These are phyloP conservation scores for Nelumbo lutea DNA, from an alignment of 164 flowering plant genomes.

Conservation along the genomic window DNA sequence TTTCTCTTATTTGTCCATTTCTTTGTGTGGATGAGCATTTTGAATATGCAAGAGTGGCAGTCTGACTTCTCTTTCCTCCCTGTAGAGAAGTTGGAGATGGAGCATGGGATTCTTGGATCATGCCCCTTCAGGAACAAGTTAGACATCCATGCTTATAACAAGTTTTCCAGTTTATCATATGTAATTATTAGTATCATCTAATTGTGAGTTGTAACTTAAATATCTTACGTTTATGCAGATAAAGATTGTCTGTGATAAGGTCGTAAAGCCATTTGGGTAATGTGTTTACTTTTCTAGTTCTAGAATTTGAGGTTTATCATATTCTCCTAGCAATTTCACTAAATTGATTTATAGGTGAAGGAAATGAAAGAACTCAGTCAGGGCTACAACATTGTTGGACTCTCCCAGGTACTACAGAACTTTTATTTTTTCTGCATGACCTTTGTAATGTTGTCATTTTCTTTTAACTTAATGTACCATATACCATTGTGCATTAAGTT, in stretches of 20 bases:
- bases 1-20: too few relatives aligned
- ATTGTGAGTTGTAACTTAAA: slow-evolving; percentile 1
- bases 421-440: not conserved
- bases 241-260: slow-evolving; percentile 72
- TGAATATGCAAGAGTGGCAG: not conserved
- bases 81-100: slow-evolving; percentile 93
- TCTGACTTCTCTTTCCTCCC: slow-evolving; percentile 6
- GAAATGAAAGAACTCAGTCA: slow-evolving; percentile 62
- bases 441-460: not conserved
- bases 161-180: not conserved
- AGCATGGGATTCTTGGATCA: slow-evolving; percentile 91
- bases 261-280: slow-evolving; percentile 22
- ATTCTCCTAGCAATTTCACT: slow-evolving; percentile 11
- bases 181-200: not conserved
- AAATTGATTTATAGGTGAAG: slow-evolving; percentile 61
- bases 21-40: not conserved
- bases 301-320: slow-evolving; percentile 5
- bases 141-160: not conserved
- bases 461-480: not conserved
- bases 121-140: slow-evolving; percentile 75
- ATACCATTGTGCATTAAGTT: not conserved
- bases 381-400: slow-evolving; percentile 96
- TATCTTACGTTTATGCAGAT: slow-evolving; percentile 42
- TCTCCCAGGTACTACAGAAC: slow-evolving; percentile 70
- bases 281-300: not conserved